A percentile compares a stretch with the other conserved stretches of the same genome.
These are phyloP conservation scores for Psilocybe tampanensis DNA, from an alignment of 768 basidiomycete genomes.

Conservation along the genomic window DNA sequence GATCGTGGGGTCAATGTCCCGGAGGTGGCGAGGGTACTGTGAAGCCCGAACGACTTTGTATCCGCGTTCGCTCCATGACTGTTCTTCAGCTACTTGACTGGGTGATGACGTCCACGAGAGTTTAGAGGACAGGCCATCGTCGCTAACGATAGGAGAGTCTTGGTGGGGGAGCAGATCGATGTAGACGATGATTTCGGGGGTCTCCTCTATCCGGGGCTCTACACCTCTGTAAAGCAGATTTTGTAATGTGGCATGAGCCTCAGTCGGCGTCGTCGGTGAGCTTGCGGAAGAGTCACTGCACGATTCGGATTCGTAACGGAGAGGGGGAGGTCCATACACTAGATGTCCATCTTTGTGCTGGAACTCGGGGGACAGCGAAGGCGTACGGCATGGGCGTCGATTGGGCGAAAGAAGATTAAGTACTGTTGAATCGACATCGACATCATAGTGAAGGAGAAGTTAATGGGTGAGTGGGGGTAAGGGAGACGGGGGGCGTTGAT, in stretches of 20 bases:
- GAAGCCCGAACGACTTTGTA: slow-evolving; percentile 39
- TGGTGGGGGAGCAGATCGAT: slow-evolving; percentile 48
- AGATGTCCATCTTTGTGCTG: slow-evolving; percentile 24
- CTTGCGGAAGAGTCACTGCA: slow-evolving; percentile 42
- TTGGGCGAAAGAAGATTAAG: slow-evolving; percentile 47
- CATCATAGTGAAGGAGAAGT: not conserved
- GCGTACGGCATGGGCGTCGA: slow-evolving; percentile 28
- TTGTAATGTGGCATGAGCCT: slow-evolving; percentile 35
- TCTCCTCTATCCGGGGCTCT: slow-evolving; percentile 27
- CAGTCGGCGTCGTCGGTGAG: slow-evolving; percentile 40
- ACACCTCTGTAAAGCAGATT: slow-evolving; percentile 32
- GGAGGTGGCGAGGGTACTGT: slow-evolving; percentile 54
- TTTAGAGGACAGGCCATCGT: slow-evolving; percentile 9
- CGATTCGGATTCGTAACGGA: slow-evolving; percentile 36
- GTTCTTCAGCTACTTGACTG: slow-evolving; percentile 22
- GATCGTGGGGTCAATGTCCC: slow-evolving; percentile 66
- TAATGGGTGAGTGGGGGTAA: not conserved
- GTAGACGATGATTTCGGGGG: slow-evolving; percentile 40
- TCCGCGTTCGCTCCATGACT: slow-evolving; percentile 26
- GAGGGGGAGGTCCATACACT: slow-evolving; percentile 25
- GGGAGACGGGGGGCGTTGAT: slow-evolving; percentile 5
- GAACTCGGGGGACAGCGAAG: slow-evolving; percentile 31
- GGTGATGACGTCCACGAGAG: slow-evolving; percentile 14
- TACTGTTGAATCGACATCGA: slow-evolving; percentile 37
- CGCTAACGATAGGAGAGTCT: slow-evolving; percentile 14